Base-by-base conservation (phyloP, 345 rosid genomes). In the Bruguiera sexangula region DNA sequence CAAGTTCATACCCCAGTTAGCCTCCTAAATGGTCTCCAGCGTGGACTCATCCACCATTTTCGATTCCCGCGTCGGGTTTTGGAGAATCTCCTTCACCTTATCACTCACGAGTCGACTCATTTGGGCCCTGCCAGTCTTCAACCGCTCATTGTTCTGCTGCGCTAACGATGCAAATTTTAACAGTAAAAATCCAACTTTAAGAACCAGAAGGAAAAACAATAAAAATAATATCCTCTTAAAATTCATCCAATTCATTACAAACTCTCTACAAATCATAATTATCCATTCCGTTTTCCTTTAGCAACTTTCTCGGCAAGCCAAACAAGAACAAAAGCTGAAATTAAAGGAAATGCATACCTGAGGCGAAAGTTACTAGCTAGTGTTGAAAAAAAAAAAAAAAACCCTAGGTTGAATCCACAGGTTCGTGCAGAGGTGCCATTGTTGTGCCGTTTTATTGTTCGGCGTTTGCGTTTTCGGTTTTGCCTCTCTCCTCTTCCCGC, bases 1-100 rank as follows among this genome's bases (percentile, higher is more conserved):
- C 87, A 92, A 77, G 81, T 88, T 92, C 96, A 89, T 50, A 51
- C 96, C 96, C 96, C 98, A 92, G 48, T 86, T 87, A 0, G 98
- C 86, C 71, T 88, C 98, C 54, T 82, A 89, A 69, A 87, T 43
- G 3, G 88, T 85, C 78, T 92, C 96, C 20, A 75, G 26, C 2
- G 96, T 92, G 43, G 96, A 96, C 79, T 92, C 98, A 63, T 92
- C 96, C 1, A 90, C 96, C 86, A 92, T 84, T 77, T 82, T 84
- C 1, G 92, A 89, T 72, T 89, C 96, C 7, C 85, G 83, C 2
- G 94, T 92, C 1, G 96, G 92, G 36, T 85, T 79, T 75, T 89
- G 98, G 26, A 92, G 78, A 69, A 92, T 83, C 62, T 89, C 98
- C 75, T 90, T 92, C 86, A 92, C 72, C 75, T 92, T 92, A 65